Base-by-base conservation (phyloP, 805 yeast genomes). In the Ogataea nitratoaversa region DNA sequence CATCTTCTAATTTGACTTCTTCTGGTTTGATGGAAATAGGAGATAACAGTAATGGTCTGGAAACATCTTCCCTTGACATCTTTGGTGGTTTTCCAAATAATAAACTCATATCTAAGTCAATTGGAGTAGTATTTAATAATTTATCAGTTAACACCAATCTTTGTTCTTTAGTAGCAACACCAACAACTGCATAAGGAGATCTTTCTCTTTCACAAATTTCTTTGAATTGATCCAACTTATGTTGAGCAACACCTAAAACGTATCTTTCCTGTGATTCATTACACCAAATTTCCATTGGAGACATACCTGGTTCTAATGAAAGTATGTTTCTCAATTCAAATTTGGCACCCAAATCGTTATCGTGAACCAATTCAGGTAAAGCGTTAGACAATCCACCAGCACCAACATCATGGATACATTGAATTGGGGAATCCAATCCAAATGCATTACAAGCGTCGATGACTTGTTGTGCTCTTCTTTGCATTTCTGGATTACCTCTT, bases 211-310 rank as follows among this genome's bases (percentile, higher is more conserved):
- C 78, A 72, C 98, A 93, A 40, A 93, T 82, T 40, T 72, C 76
- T 57, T 78, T 76, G 67, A 93, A 93, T 18, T 70, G 52, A 6
- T 76, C 76, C 43, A 91, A 66, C 59, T 89, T 85, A 46, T 78
- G 80, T 40, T 86, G 86, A 13, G 88, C 75, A 47, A 93, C 95
- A 50, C 96, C 98, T 54, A 93, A 66, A 19, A 93, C 99, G 56
- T 90, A 93, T 65, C 99, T 82, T 66, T 93, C 99, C 69, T 93
- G 99, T 2, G 98, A 93, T 68, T 93, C 99, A 56, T 95, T 91
- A 77, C 99, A 93, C 99, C 99, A 93, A 49, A 93, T 88, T 70
- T 93, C 99, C 95, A 93, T 87, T 41, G 99, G 98, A 5, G 98
- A 91, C 97, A 93, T 88, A 43, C 97, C 95, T 36, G 96, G 95